Conservation (phyloP, 257 asterid species). For the Solanum bulbocastanum region DNA sequence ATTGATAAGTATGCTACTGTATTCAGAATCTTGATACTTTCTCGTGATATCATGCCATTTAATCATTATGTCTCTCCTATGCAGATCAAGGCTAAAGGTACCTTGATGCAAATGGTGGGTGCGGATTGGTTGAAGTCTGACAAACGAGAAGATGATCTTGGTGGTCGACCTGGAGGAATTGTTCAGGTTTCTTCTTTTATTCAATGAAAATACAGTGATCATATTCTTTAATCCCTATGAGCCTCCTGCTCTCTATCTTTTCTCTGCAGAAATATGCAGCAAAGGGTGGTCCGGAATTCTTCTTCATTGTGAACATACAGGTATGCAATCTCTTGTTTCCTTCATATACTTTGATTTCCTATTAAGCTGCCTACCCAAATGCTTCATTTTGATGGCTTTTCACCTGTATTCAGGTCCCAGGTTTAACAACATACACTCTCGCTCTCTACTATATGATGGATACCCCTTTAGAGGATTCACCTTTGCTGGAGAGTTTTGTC, state of each 20-base stretch:
- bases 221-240: constrained; percentile 1
- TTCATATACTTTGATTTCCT: background rate
- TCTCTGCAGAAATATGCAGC: constrained; percentile 76
- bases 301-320: constrained; percentile 89
- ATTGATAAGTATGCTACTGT: background rate
- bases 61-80: background rate
- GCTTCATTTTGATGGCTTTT: background rate
- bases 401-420: constrained; percentile 56
- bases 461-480: constrained; percentile 76
- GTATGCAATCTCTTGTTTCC: constrained; percentile 17
- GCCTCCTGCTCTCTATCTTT: constrained; percentile 8
- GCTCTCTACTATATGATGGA: constrained; percentile 91
- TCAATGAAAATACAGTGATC: background rate
- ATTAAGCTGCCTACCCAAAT: background rate
- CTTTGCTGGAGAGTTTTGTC: constrained; percentile 84
- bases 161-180: constrained; percentile 82
- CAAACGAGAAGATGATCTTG: constrained; percentile 97
- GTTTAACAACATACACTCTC: constrained; percentile 78
- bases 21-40: background rate
- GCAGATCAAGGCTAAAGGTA: constrained; percentile 80
- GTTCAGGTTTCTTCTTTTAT: constrained; percentile 59
- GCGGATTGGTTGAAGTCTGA: constrained; percentile 98
- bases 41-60: background rate
- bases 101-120: constrained; percentile 96
- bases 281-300: constrained; percentile 92